phyloP scores from a whole-genome alignment of 2,329 filamentous ascomycete genomes.

The Microthyrium microscopicum region DNA sequence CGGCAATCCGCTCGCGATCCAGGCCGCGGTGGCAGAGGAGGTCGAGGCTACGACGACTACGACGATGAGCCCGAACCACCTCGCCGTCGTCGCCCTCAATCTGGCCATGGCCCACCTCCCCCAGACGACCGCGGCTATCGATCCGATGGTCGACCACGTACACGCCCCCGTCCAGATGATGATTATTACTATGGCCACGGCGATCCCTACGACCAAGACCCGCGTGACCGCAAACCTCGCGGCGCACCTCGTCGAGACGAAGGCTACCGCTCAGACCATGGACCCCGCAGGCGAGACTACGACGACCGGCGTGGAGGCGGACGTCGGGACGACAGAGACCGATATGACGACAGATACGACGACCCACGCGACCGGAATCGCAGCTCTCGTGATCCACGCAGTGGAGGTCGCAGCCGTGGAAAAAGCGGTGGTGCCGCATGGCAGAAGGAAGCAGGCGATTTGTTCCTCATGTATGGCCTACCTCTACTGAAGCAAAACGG shows the following conservation, averaged over 20 bases:
- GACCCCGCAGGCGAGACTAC: constrained; percentile 1
- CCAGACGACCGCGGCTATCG: constrained; percentile 8
- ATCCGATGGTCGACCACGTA: constrained; percentile 5
- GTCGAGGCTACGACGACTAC: constrained; percentile 4
- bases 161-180: constrained; percentile 3
- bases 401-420: not conserved
- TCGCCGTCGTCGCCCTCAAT: not conserved
- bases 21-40: no score
- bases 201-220: constrained; percentile 5
- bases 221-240: constrained; percentile 3
- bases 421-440: constrained; percentile 3
- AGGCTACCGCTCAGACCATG: constrained; percentile 2
- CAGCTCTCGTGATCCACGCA: not conserved
- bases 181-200: constrained; percentile 8
- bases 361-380: not conserved
- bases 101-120: not conserved
- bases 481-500: constrained; percentile 9
- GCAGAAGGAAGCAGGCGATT: constrained; percentile 6
- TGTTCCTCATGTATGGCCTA: constrained; percentile 8
- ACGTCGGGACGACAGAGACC: not conserved
- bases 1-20: no score
- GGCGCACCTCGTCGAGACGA: constrained; percentile 1
- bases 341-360: not conserved
- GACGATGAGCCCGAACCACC: constrained; percentile 2
- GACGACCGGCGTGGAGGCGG: not conserved